Evolutionary conservation across 2,329 filamentous ascomycete species (phyloP).

Genomic region (Cladophialophora psammophila): DNA sequence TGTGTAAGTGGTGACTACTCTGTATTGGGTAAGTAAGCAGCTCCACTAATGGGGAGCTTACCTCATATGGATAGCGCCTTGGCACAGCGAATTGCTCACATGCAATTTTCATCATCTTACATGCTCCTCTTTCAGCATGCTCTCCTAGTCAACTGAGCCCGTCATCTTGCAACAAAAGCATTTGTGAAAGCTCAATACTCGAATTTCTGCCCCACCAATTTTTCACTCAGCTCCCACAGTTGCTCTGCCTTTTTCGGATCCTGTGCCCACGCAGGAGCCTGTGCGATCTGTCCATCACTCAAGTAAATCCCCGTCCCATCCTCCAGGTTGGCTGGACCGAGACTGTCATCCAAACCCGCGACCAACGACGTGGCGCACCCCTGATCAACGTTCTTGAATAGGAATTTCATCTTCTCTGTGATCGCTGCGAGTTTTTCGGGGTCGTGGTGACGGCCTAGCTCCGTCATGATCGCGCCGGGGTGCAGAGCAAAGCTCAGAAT

Average conservation of each 20-base stretch:
- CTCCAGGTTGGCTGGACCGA: conserved; percentile 8
- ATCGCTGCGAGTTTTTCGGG: conserved; percentile 32
- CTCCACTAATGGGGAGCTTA: background rate
- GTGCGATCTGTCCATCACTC: background rate
- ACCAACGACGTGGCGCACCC: conserved; percentile 11
- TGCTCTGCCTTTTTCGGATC: conserved; percentile 9
- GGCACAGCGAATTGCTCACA: background rate
- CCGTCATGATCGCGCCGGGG: conserved; percentile 45
- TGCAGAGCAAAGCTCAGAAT: conserved; percentile 51
- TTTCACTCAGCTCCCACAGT: conserved; percentile 21
- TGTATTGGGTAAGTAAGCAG: too few relatives aligned
- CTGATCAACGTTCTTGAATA: conserved; percentile 9
- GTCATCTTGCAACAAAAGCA: too few relatives aligned
- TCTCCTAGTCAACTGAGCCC: too few relatives aligned
- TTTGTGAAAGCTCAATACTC: conserved; percentile 1
- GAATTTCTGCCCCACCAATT: conserved; percentile 23
- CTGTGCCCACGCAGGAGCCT: conserved; percentile 7
- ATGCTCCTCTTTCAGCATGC: too few relatives aligned
- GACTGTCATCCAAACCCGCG: conserved; percentile 11
- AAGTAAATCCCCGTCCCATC: conserved; percentile 13
- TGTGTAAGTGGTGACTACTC: too few relatives aligned
- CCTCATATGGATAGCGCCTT: background rate
- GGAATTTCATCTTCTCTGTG: background rate
- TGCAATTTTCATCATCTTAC: background rate
- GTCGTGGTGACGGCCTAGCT: conserved; percentile 38